A percentile compares a stretch with the other conserved stretches of the same genome.
Evolutionary conservation across 2,329 filamentous ascomycete species (phyloP).

Genomic region (Alternaria ventricosa): DNA sequence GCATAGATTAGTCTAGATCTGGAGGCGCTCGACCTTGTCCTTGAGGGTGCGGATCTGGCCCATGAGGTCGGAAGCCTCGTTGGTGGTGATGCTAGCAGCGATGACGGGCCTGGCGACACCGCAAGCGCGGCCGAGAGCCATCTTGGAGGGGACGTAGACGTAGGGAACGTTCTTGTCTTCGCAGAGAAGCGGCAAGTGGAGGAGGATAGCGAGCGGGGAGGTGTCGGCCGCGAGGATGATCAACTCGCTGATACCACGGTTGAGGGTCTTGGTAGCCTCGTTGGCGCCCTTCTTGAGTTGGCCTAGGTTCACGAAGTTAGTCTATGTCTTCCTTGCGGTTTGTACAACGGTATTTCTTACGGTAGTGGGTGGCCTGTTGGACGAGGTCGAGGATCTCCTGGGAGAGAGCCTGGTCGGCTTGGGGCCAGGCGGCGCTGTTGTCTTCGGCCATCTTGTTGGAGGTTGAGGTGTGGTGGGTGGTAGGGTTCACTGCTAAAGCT

Average conservation of each 20-base stretch:
- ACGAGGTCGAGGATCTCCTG: slow-evolving; percentile 53
- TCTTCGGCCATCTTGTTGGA: slow-evolving; percentile 35
- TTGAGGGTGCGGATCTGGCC: slow-evolving; percentile 87
- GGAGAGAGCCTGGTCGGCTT: slow-evolving; percentile 57
- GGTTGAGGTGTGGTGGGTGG: slow-evolving; percentile 1
- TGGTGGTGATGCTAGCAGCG: slow-evolving; percentile 81
- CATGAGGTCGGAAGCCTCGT: slow-evolving; percentile 64
- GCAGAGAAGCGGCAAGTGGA: slow-evolving; percentile 78
- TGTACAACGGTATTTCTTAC: not conserved
- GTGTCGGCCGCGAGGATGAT: slow-evolving; percentile 85
- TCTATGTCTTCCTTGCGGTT: not conserved
- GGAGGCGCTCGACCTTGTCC: slow-evolving; percentile 94
- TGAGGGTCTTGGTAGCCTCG: slow-evolving; percentile 80
- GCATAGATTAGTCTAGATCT: slow-evolving; percentile 67
- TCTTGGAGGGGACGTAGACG: slow-evolving; percentile 74
- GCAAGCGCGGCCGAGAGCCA: slow-evolving; percentile 73
- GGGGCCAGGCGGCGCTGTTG: slow-evolving; percentile 43
- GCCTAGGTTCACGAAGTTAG: not conserved
- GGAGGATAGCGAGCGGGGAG: slow-evolving; percentile 76
- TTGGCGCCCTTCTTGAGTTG: slow-evolving; percentile 59
- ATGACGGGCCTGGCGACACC: slow-evolving; percentile 91
- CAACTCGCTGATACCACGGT: slow-evolving; percentile 88
- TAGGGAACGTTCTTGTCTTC: slow-evolving; percentile 79
- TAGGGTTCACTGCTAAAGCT: slow-evolving; percentile 46
- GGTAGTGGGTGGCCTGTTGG: slow-evolving; percentile 37